These are phyloP conservation scores for Polyporus tsugae DNA, from an alignment of 1,284 basidiomycete genomes.

Conservation along the genomic window DNA sequence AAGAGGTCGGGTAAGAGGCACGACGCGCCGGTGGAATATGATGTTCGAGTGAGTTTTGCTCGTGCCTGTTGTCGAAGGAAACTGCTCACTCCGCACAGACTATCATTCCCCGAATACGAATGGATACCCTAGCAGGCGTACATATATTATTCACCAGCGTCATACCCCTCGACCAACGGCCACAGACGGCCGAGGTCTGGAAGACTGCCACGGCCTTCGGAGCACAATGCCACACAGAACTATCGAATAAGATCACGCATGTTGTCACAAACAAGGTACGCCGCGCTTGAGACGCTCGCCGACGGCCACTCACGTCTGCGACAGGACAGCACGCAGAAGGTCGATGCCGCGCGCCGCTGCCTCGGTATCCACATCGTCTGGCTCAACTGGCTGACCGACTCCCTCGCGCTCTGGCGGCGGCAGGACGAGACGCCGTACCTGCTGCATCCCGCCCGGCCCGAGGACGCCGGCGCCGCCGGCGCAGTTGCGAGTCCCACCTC, in stretches of 20 bases:
- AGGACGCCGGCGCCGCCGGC: conserved; percentile 22
- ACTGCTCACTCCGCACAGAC: conserved; percentile 50
- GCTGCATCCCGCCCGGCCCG: conserved; percentile 53
- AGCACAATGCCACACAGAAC: conserved; percentile 78
- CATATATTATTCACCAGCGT: conserved; percentile 93
- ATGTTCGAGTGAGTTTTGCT: conserved; percentile 67
- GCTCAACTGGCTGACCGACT: conserved; percentile 89
- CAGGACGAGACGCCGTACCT: conserved; percentile 79
- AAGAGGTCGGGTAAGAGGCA: conserved; percentile 43
- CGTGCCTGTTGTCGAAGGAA: too few species aligned
- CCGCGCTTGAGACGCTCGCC: not conserved
- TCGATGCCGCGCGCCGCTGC: conserved; percentile 77
- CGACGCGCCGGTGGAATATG: conserved; percentile 48
- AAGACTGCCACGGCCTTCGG: conserved; percentile 89
- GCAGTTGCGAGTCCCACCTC: conserved; percentile 54
- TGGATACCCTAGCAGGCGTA: conserved; percentile 77
- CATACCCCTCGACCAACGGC: conserved; percentile 85
- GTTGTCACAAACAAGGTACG: conserved; percentile 88
- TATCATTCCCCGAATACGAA: conserved; percentile 87
- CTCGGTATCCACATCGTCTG: conserved; percentile 85
- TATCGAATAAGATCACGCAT: conserved; percentile 82
- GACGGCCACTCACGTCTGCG: not conserved
- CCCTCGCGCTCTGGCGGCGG: conserved; percentile 81
- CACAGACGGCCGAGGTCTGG: conserved; percentile 90
- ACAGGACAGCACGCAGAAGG: conserved; percentile 90